These are phyloP conservation scores for Avena sativa DNA, from an alignment of 176 grass and related monocot species.

Conservation along the genomic window DNA sequence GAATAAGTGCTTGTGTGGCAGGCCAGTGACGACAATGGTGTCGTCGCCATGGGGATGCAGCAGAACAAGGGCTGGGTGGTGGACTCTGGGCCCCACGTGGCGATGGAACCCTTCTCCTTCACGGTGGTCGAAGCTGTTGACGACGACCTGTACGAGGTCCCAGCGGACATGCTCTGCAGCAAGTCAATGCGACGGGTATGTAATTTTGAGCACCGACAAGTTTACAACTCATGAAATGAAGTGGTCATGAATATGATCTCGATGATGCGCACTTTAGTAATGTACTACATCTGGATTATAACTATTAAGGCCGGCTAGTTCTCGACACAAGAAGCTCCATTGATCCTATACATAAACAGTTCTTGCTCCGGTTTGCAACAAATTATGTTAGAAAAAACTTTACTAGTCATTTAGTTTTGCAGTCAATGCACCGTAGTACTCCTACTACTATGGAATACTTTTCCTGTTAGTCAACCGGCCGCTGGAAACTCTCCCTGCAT, in stretches of 20 bases:
- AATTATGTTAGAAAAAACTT: too few relatives aligned
- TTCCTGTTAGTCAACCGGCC: not conserved
- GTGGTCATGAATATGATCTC: too few relatives aligned
- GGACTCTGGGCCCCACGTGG: not conserved
- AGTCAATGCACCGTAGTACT: not conserved
- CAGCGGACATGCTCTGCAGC: not conserved
- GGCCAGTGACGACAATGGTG: not conserved
- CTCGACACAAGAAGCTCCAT: not conserved
- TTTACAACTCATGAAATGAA: not conserved
- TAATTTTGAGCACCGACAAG: not conserved
- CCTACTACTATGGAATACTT: not conserved
- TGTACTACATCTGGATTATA: too few relatives aligned
- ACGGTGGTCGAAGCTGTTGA: slow-evolving; percentile 13
- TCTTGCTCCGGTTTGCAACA: not conserved
- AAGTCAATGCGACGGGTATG: not conserved
- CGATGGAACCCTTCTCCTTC: not conserved
- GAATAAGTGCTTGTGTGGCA: too few relatives aligned
- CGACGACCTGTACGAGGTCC: slow-evolving; percentile 10
- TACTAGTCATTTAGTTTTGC: too few relatives aligned
- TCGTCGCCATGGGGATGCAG: not conserved
- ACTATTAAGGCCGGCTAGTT: too few relatives aligned
- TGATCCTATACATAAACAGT: not conserved
- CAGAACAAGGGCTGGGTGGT: not conserved
- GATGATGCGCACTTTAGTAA: not conserved
- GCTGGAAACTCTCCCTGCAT: not conserved